Conservation (phyloP, 352 stramenopile genomes). For the Pythium phragmitis region DNA sequence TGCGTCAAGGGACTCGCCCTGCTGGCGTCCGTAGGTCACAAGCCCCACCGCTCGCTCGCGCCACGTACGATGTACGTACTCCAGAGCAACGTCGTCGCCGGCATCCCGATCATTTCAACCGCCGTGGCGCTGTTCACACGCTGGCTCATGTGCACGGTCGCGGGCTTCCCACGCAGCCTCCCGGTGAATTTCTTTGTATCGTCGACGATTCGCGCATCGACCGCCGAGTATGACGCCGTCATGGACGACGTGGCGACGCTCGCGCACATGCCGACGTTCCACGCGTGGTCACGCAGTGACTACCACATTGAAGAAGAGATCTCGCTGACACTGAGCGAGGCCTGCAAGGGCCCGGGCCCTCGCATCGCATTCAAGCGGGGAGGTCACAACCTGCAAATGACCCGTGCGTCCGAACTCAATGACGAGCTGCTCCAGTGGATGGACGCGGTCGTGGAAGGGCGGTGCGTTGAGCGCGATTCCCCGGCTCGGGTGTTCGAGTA, state of each 20-base stretch:
- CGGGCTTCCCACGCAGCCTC: conserved; percentile 23
- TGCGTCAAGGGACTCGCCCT: conserved; percentile 27
- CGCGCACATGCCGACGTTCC: conserved; percentile 33
- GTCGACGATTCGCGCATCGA: conserved; percentile 49
- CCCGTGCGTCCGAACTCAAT: conserved; percentile 28
- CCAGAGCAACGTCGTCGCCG: conserved; percentile 15
- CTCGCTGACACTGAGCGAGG: conserved; percentile 24
- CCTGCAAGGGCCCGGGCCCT: conserved; percentile 22
- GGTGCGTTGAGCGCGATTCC: no score
- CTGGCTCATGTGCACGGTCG: conserved; percentile 16
- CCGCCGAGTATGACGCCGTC: conserved; percentile 48
- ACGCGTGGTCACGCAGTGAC: conserved; percentile 35
- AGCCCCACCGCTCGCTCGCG: conserved; percentile 35
- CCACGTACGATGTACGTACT: conserved; percentile 18
- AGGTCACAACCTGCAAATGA: conserved; percentile 58
- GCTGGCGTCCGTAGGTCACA: conserved; percentile 30
- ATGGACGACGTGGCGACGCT: conserved; percentile 33
- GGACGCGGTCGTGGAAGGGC: conserved; percentile 5
- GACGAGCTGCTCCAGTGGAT: conserved; percentile 30
- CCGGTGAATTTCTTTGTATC: conserved; percentile 42
- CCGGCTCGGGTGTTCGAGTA: no score
- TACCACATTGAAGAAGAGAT: conserved; percentile 37
- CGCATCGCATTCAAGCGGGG: conserved; percentile 40
- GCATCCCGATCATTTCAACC: conserved; percentile 12
- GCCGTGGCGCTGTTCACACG: conserved; percentile 12